phyloP scores from a whole-genome alignment of 768 basidiomycete species.

The Clitopilus passeckerianus region DNA sequence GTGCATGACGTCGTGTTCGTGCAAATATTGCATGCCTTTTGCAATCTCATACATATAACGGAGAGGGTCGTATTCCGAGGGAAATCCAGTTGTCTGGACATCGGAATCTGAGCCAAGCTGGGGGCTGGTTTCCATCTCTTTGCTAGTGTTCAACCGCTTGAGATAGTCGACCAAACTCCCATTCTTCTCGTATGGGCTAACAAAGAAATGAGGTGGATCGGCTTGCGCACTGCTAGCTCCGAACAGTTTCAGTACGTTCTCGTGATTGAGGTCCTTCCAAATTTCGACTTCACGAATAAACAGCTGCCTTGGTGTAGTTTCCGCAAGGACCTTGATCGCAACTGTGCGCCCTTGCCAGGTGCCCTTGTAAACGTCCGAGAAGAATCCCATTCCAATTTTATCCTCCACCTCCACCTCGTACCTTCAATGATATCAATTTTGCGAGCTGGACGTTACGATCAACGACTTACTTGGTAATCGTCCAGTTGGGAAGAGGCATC shows the following conservation, averaged over 20 bases:
- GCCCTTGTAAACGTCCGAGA: conserved; percentile 76
- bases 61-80: conserved; percentile 40
- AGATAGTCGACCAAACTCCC: conserved; percentile 63
- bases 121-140: not conserved
- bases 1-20: conserved; percentile 63
- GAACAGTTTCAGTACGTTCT: conserved; percentile 66
- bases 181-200: conserved; percentile 66
- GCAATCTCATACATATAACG: conserved; percentile 71
- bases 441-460: not conserved
- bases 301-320: conserved; percentile 52
- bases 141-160: conserved; percentile 12
- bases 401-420: conserved; percentile 73
- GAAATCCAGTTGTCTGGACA: conserved; percentile 2
- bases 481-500: conserved; percentile 60
- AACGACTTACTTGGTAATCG: conserved; percentile 54
- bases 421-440: conserved; percentile 19
- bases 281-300: conserved; percentile 69
- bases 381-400: conserved; percentile 69
- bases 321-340: conserved; percentile 68
- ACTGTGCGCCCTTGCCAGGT: conserved; percentile 63
- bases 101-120: not conserved
- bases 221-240: conserved; percentile 72
- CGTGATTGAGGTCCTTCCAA: conserved; percentile 67
- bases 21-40: conserved; percentile 79
- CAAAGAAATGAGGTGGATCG: conserved; percentile 75